phyloP scores from a whole-genome alignment of 257 asterid species.

The Rhazya stricta region DNA sequence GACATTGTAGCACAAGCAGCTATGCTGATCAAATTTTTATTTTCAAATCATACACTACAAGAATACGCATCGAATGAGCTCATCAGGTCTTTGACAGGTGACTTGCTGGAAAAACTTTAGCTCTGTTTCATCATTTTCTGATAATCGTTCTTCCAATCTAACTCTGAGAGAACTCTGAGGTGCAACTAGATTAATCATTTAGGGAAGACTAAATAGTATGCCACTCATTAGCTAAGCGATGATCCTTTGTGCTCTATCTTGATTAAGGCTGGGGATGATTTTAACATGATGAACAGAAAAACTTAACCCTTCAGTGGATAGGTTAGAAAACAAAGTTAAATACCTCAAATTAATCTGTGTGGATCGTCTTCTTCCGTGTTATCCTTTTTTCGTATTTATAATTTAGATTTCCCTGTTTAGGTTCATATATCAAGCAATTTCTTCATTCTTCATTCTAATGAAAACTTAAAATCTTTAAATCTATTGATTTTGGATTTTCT shows the following conservation, averaged over 20 bases:
- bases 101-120: slow-evolving; percentile 1
- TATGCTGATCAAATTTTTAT: slow-evolving; percentile 57
- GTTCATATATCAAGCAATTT: not conserved
- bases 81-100: slow-evolving; percentile 77
- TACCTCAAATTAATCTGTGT: not conserved
- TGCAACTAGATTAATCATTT: not conserved
- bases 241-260: not conserved
- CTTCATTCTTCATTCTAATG: not conserved
- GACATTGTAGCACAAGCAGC: slow-evolving; percentile 69
- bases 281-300: not conserved
- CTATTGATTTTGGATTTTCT: not conserved
- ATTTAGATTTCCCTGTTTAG: not conserved
- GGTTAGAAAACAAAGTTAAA: not conserved
- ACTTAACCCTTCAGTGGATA: not conserved
- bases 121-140: slow-evolving; percentile 4
- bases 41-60: slow-evolving; percentile 87
- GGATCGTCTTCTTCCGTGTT: not conserved
- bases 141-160: not conserved
- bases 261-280: not conserved
- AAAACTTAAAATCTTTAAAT: not conserved
- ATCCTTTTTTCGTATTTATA: no score
- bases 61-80: slow-evolving; percentile 78
- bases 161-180: not conserved
- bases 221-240: not conserved
- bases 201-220: not conserved